phyloP scores from a whole-genome alignment of 2,329 filamentous ascomycete genomes.

The Trichoderma endophyticum region DNA sequence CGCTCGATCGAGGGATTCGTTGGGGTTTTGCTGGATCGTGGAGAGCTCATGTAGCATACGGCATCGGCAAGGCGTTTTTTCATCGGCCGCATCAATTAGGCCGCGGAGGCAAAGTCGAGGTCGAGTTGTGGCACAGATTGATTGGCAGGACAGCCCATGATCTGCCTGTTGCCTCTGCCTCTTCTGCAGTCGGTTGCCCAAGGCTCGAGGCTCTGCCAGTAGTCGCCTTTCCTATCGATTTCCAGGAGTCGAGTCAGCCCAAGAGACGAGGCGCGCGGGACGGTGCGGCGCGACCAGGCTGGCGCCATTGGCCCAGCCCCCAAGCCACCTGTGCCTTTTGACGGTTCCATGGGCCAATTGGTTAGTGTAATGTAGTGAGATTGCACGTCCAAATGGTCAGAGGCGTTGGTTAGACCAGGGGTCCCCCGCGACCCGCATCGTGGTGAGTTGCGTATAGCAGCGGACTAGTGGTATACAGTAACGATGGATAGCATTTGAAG shows the following conservation, averaged over 20 bases:
- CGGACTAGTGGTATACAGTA: neutral
- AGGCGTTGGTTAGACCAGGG: neutral
- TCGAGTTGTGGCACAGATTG: neutral
- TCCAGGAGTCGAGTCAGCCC: neutral
- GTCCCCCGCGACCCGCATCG: neutral
- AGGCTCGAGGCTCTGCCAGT: neutral
- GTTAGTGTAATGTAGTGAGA: neutral
- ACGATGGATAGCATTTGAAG: fast-evolving
- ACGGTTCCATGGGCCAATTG: neutral
- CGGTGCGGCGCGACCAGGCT: conserved; percentile 14
- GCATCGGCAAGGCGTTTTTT: neutral
- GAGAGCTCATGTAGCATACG: neutral
- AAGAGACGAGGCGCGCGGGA: conserved; percentile 18
- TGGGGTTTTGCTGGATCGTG: neutral
- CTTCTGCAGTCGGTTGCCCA: neutral
- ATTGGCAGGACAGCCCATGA: neutral
- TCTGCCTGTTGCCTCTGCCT: neutral
- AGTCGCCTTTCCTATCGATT: neutral
- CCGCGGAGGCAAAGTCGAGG: neutral
- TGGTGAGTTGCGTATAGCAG: neutral
- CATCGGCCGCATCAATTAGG: neutral
- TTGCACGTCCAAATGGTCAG: neutral
- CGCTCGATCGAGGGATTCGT: neutral
- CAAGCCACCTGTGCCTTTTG: conserved; percentile 1
- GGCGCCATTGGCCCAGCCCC: conserved; percentile 15